Conservation (phyloP, 805 yeast genomes). For the Saccharomycopsis synnaedendra region DNA sequence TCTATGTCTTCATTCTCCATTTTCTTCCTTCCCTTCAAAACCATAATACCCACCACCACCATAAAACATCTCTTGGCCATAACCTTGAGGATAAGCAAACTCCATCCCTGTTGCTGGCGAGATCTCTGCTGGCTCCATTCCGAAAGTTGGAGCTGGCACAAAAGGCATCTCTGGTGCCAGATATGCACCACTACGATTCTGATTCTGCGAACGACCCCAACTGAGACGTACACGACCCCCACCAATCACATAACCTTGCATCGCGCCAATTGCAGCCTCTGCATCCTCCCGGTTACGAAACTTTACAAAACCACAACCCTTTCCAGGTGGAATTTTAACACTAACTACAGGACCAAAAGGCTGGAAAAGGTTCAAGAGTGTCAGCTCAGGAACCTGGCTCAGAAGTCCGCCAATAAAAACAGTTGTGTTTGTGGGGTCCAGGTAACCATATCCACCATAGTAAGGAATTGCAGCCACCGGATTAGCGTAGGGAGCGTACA, state of each 20-base stretch:
- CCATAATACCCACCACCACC: too few species aligned
- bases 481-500: slow-evolving; percentile 6
- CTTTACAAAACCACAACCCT: slow-evolving; percentile 71
- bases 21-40: too few species aligned
- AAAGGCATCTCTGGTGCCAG: too few species aligned
- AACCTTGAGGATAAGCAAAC: too few species aligned
- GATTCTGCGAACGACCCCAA: slow-evolving; percentile 52
- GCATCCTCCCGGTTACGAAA: slow-evolving; percentile 61
- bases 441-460: slow-evolving; percentile 2
- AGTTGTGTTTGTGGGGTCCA: slow-evolving; percentile 58
- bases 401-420: slow-evolving; percentile 72
- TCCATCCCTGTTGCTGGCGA: too few species aligned
- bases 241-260: slow-evolving; percentile 73
- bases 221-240: slow-evolving; percentile 62
- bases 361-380: slow-evolving; percentile 48
- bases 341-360: slow-evolving; percentile 64
- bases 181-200: slow-evolving; percentile 14
- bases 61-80: too few species aligned
- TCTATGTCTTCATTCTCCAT: too few species aligned
- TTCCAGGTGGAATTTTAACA: slow-evolving; percentile 68
- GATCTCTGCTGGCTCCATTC: too few species aligned
- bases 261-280: slow-evolving; percentile 62
- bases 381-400: slow-evolving; percentile 49
- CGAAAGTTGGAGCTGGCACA: too few species aligned
- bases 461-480: slow-evolving; percentile 1